These are phyloP conservation scores for Russula sp. DNA, from an alignment of 768 basidiomycete genomes.

Conservation along the genomic window DNA sequence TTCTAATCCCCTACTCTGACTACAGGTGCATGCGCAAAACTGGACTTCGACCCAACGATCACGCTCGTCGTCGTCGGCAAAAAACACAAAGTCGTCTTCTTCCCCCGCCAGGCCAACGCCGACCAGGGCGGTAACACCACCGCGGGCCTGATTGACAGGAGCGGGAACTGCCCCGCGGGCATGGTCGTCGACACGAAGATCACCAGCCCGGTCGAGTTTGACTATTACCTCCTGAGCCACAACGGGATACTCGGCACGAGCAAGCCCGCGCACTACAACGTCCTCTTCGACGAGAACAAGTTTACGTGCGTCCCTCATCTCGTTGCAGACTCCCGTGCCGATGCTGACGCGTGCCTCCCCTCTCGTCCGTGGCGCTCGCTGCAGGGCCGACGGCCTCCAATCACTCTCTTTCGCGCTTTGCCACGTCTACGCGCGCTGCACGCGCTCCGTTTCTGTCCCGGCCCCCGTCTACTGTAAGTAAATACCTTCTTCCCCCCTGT, in stretches of 20 bases:
- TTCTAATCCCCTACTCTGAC: not conserved
- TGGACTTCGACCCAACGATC: conserved; percentile 55
- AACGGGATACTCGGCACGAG: conserved; percentile 49
- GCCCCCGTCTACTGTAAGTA: conserved; percentile 72
- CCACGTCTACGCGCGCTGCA: conserved; percentile 76
- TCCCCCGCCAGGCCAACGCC: conserved; percentile 33
- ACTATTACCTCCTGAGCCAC: conserved; percentile 75
- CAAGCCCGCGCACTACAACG: conserved; percentile 53
- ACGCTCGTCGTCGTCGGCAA: conserved; percentile 79
- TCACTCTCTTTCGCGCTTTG: conserved; percentile 66
- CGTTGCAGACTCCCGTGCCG: not conserved
- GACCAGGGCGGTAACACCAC: too few relatives aligned
- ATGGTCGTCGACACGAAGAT: conserved; percentile 69
- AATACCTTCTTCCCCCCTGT: too few relatives aligned
- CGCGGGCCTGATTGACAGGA: conserved; percentile 24
- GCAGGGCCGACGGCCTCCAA: conserved; percentile 61
- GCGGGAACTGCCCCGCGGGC: conserved; percentile 69
- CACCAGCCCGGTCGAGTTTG: conserved; percentile 61
- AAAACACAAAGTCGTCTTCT: conserved; percentile 59
- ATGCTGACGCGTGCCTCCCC: not conserved
- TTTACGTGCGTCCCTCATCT: conserved; percentile 45
- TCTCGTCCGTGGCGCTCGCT: too few relatives aligned
- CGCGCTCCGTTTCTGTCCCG: conserved; percentile 74
- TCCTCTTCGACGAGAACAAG: conserved; percentile 46
- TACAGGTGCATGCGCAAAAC: conserved; percentile 54